Evolutionary conservation across 2,329 filamentous ascomycete genomes (phyloP).

Genomic region (Colletotrichum neosansevieriae): DNA sequence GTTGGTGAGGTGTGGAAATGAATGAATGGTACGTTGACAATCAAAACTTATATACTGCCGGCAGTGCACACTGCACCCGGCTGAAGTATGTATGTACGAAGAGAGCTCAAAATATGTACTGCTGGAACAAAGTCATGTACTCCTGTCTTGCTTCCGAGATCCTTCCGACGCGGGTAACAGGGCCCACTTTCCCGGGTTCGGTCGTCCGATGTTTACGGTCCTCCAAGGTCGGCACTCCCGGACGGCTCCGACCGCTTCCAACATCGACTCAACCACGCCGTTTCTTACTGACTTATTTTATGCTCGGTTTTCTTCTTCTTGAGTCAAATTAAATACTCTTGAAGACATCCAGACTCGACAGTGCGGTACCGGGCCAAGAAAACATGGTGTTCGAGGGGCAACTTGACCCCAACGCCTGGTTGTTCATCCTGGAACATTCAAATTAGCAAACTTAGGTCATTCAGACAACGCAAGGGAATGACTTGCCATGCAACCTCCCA

Average conservation of each 20-base stretch:
- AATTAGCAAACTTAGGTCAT: background rate
- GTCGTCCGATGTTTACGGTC: background rate
- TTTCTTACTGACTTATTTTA: background rate
- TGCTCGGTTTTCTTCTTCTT: too few relatives aligned
- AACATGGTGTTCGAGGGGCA: slow-evolving; percentile 75
- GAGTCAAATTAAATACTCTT: slow-evolving; percentile 54
- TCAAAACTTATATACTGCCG: slow-evolving; percentile 8
- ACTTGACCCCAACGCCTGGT: slow-evolving; percentile 72
- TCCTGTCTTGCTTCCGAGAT: background rate
- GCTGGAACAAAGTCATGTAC: background rate
- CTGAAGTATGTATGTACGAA: slow-evolving; percentile 3
- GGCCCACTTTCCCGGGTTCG: background rate
- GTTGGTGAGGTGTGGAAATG: too few relatives aligned
- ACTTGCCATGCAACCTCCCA: slow-evolving; percentile 75
- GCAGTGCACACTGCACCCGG: background rate
- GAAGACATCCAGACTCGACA: slow-evolving; percentile 70
- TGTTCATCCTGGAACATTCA: slow-evolving; percentile 58
- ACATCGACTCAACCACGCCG: background rate
- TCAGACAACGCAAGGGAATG: background rate
- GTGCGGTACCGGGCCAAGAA: slow-evolving; percentile 63
- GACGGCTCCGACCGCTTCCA: too few relatives aligned
- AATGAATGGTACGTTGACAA: background rate
- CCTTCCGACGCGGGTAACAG: too few relatives aligned
- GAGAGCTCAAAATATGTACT: slow-evolving; percentile 11
- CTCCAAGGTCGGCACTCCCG: background rate